Evolutionary conservation across 176 grass and related monocot species (phyloP), one percentile per base, ranked within the genome.

Genomic region (Triticum monococcum): DNA sequence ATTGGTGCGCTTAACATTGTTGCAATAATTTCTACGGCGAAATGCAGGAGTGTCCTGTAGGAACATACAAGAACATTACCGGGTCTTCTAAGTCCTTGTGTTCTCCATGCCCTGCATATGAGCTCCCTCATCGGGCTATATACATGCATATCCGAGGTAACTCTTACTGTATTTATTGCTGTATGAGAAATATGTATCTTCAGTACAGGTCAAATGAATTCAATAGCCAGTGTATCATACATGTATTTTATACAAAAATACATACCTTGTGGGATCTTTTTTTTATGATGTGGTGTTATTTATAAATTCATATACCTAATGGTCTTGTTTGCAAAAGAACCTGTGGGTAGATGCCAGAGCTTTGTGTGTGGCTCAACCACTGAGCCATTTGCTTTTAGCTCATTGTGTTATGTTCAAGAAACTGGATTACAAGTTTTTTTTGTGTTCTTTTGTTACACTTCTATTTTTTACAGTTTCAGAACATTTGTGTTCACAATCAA

Each of bases 61-160:
- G 96, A 82, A 98, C 96, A 74, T 98, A 93, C 87, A 98, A 98
- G 93, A 98, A 98, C 88, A 84, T 88, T 65, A 96, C 90, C 86
- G 96, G 96, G 61, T 98, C 96, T 83, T 92, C 90, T 88, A 87
- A 91, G 83, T 86, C 90, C 24, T 86, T 92, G 59, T 98, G 96
- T 91, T 86, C 57, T 56, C 74, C 56, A 61, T 98, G 96, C 82
- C 96, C 93, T 79, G 77, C 90, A 81, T 76, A 60, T 80, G 93
- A 91, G 45, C 92, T 98, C 68, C 96, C 96, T 80, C 92, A 64
- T 60, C 93, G 93, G 72, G 93, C 96, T 79, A 64, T 94, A 30
- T 94, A 94, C 41, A 81, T 82, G 32, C 84, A 77, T 56, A 35
- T 98, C 66, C 91, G 93, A 95, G 96, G 96, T 98, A 88, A 56